Conservation (phyloP, 1,139 yeast genomes). For the Yamadazyma diospyri region DNA sequence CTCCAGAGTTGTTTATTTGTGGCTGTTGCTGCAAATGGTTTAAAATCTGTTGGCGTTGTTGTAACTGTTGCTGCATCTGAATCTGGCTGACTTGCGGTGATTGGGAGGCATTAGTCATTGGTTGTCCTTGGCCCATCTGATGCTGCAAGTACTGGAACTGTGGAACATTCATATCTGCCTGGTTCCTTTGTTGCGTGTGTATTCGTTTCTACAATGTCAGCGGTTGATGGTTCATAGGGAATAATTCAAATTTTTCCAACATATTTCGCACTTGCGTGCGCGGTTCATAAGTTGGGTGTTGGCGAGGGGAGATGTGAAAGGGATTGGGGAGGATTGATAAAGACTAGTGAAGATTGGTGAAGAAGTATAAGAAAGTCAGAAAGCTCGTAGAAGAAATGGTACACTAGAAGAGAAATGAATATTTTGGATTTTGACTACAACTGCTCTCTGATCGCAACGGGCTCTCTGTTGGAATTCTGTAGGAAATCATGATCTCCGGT, state of each 20-base stretch:
- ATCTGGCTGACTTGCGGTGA: slow-evolving; percentile 38
- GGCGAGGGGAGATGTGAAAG: background rate
- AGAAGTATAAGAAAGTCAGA: background rate
- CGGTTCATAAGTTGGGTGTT: background rate
- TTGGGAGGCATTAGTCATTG: slow-evolving; percentile 22
- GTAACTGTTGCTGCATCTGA: slow-evolving; percentile 37
- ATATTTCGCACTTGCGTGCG: background rate
- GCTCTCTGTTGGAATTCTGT: slow-evolving; percentile 20
- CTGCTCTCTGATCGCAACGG: slow-evolving; percentile 25
- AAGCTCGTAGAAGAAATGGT: no score
- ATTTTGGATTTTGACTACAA: no score
- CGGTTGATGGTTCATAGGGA: no score
- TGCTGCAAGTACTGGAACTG: slow-evolving; percentile 45
- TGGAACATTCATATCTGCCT: slow-evolving; percentile 33
- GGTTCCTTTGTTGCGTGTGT: no score
- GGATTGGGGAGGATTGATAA: background rate
- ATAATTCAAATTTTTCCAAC: slow-evolving; percentile 2
- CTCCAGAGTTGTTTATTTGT: slow-evolving; percentile 14
- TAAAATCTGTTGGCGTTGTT: slow-evolving; percentile 39
- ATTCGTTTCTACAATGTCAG: no score
- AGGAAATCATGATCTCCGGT: slow-evolving; percentile 46
- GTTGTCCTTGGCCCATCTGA: slow-evolving; percentile 29
- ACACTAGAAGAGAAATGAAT: no score
- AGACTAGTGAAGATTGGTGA: background rate
- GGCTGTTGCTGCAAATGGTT: slow-evolving; percentile 31